A percentile compares a stretch with the other conserved stretches of the same genome.
Conservation (phyloP, 805 yeast species). For the Tanozyma kutaoensis region DNA sequence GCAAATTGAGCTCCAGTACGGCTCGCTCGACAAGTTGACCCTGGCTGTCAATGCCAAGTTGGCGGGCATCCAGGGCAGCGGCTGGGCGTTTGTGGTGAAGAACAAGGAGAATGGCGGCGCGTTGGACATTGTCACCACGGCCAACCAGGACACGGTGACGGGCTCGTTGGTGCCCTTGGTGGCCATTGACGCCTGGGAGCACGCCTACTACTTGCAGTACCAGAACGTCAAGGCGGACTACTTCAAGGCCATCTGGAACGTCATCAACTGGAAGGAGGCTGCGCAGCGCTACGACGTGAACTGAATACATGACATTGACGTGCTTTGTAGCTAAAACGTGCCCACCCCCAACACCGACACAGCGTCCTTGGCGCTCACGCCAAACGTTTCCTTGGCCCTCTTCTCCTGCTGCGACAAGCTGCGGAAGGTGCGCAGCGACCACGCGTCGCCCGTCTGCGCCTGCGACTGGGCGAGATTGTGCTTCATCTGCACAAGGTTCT, state of each 20-base stretch:
- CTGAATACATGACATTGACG: no score
- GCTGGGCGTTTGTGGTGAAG: slow-evolving; percentile 89
- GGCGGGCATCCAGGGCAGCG: slow-evolving; percentile 89
- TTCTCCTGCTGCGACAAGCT: slow-evolving; percentile 12
- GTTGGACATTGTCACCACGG: slow-evolving; percentile 66
- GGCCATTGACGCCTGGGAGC: slow-evolving; percentile 96
- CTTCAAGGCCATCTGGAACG: slow-evolving; percentile 91
- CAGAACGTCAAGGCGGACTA: slow-evolving; percentile 85
- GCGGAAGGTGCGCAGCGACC: slow-evolving; percentile 29
- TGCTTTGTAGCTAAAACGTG: no score
- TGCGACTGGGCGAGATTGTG: slow-evolving; percentile 31
- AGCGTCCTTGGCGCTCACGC: slow-evolving; percentile 70
- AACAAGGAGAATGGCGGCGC: slow-evolving; percentile 60
- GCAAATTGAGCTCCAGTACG: slow-evolving; percentile 52
- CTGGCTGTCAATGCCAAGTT: slow-evolving; percentile 45
- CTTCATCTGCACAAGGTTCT: slow-evolving; percentile 33
- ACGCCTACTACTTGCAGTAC: slow-evolving; percentile 89
- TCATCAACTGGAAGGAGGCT: slow-evolving; percentile 88
- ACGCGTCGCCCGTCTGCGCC: slow-evolving; percentile 26
- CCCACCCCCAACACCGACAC: slow-evolving; percentile 71
- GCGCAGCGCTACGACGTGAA: no score
- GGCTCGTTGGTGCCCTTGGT: slow-evolving; percentile 61
- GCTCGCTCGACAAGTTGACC: slow-evolving; percentile 59
- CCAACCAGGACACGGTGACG: slow-evolving; percentile 78
- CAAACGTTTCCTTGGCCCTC: slow-evolving; percentile 11